Evolutionary conservation across 2,329 filamentous ascomycete species (phyloP).

Genomic region (Epichloe sibirici): DNA sequence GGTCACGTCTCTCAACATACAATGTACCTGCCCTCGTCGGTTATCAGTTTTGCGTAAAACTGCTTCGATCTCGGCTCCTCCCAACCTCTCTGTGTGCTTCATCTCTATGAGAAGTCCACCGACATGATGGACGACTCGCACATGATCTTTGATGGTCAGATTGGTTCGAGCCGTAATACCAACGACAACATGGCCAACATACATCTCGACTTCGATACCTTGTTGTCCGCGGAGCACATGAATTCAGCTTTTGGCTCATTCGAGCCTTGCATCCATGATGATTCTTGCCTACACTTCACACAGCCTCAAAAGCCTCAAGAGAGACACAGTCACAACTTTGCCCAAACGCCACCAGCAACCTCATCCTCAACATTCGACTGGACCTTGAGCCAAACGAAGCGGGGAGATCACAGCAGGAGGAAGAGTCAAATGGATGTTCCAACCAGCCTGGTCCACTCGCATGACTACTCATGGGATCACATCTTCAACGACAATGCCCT

Average conservation of each 20-base stretch:
- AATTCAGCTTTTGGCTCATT: constrained; percentile 16
- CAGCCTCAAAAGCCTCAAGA: constrained; percentile 8
- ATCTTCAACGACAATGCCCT: constrained; percentile 8
- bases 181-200: constrained; percentile 19
- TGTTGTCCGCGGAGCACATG: constrained; percentile 14
- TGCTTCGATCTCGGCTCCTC: not conserved
- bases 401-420: not conserved
- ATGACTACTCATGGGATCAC: constrained; percentile 9
- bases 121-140: constrained; percentile 13
- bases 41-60: too few relatives aligned
- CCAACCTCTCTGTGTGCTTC: not conserved
- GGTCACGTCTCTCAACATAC: too few relatives aligned
- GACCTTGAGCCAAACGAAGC: not conserved
- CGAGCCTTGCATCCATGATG: constrained; percentile 18
- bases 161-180: constrained; percentile 9
- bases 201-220: constrained; percentile 14
- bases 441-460: constrained; percentile 3
- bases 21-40: too few relatives aligned
- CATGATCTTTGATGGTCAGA: constrained; percentile 12
- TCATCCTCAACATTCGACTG: not conserved
- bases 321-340: constrained; percentile 5
- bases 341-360: constrained; percentile 3
- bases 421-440: not conserved
- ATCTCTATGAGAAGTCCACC: not conserved
- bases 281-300: constrained; percentile 18